A percentile compares a stretch with the other conserved stretches of the same genome.
Conservation (phyloP, 805 yeast genomes). For the Myxozyma vanderwaltii region DNA sequence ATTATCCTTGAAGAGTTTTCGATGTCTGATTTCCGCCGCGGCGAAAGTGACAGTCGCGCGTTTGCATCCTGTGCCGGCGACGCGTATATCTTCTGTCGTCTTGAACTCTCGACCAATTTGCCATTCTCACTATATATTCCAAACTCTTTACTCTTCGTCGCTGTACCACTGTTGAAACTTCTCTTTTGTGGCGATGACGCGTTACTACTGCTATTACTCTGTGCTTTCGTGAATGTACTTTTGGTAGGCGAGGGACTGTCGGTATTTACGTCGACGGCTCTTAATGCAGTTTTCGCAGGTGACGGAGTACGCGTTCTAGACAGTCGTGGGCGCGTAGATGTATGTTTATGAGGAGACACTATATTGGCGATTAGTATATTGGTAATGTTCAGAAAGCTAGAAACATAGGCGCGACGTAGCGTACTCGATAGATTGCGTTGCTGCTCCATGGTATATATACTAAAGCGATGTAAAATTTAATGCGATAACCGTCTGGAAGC, state of each 20-base stretch:
- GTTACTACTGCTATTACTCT: neutral
- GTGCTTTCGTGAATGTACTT: neutral
- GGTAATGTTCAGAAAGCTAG: neutral
- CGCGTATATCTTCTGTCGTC: neutral
- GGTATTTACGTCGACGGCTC: slow-evolving; percentile 15
- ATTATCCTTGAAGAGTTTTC: neutral
- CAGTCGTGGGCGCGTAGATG: neutral
- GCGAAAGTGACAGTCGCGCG: neutral
- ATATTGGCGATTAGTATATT: neutral
- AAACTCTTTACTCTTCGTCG: neutral
- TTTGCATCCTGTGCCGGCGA: neutral
- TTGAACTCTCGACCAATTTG: neutral
- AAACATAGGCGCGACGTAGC: too few species aligned
- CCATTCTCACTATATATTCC: neutral
- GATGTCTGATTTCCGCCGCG: neutral
- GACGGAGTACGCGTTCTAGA: slow-evolving; percentile 17
- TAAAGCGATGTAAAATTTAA: too few species aligned
- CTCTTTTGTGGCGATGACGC: slow-evolving; percentile 1
- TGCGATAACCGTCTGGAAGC: too few species aligned
- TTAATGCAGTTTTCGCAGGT: slow-evolving; percentile 7
- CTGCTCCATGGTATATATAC: neutral
- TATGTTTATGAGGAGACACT: neutral
- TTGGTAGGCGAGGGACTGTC: slow-evolving; percentile 6
- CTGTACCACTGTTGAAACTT: neutral
- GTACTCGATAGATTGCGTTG: neutral